Evolutionary conservation across 768 basidiomycete species (phyloP), one percentile per base, ranked within the genome.

Genomic region (Leccinum incarnatum): DNA sequence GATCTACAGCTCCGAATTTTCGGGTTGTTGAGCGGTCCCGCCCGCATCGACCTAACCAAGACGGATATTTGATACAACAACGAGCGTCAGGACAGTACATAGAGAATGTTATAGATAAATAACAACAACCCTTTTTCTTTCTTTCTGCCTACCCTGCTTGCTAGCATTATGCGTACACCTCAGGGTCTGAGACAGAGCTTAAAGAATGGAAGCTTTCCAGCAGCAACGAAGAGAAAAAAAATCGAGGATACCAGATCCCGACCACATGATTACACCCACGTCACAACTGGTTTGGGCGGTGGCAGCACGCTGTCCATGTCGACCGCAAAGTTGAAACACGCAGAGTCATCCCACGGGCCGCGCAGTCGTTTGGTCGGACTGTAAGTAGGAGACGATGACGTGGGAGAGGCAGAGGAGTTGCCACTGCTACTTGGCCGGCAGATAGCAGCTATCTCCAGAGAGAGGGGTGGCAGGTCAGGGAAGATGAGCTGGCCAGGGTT

Each of bases 341-440:
- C 72, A 27, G 81, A 79, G 64, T 85, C 81, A 64, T 84, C 81
- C 84, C 86, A 86, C 17, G 86, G 84, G 0, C 83, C 83, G 17
- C 83, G 76, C 42, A 74, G 47, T 25, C 63, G 45, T 58, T 65
- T 68, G 23, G 45, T 55, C 47, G 64, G 58, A 19, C 56, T 63
- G 4, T 59, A 66, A 9, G 64, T 58, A 21, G 67, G 65, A 29
- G 62, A 66, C 6, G 67, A 62, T 12, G 42, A 45, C 19, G 42
- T 45, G 42, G 42, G 54, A 62, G 62, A 46, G 51, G 58, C 34
- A 42, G 56, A 56, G 42, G 56, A 56, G 42, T 25, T 47, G 15
- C 30, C 48, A 7, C 55, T 59, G 52, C 65, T 53, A 17, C 55
- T 45, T 59, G 64, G 29, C 64, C 62, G 9, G 64, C 64, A 57